phyloP scores from a whole-genome alignment of 2,329 filamentous ascomycete species.

The Mycosphaerella arachidis region DNA sequence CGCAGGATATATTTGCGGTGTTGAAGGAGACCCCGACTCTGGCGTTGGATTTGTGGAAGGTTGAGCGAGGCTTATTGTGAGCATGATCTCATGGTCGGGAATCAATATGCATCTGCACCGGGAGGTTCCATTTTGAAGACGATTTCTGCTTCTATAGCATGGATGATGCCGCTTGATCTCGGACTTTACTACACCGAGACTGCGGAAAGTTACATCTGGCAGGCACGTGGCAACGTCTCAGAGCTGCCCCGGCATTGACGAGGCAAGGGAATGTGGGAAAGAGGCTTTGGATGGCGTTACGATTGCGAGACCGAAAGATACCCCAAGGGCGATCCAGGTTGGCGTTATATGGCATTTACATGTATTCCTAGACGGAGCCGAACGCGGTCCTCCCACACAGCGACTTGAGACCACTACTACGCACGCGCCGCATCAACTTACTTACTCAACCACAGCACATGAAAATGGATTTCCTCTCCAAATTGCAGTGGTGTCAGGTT shows the following conservation, averaged over 20 bases:
- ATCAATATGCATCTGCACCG: too few species aligned
- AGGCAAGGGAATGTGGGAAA: neutral
- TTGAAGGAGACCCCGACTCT: constrained; percentile 45
- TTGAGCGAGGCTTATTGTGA: constrained; percentile 42
- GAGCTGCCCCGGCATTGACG: neutral
- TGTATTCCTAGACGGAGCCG: too few species aligned
- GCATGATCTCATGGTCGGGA: neutral
- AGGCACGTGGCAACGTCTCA: neutral
- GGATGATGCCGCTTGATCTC: neutral
- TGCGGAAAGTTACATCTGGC: neutral
- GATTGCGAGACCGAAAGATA: too few species aligned
- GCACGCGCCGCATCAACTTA: too few species aligned
- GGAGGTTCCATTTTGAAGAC: neutral
- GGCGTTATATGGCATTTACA: too few species aligned
- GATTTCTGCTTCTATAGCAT: neutral
- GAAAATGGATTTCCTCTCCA: too few species aligned
- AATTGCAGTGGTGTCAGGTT: too few species aligned
- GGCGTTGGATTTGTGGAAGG: constrained; percentile 46
- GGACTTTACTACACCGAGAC: neutral
- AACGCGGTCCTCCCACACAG: too few species aligned
- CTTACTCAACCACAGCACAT: too few species aligned
- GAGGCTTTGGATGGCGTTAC: neutral
- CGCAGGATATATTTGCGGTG: constrained; percentile 42
- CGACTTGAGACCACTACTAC: too few species aligned
- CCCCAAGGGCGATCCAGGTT: too few species aligned